Percentiles rank a stretch among this genome's conserved stretches.
These are phyloP conservation scores for Magnusiomyces suaveolens DNA, from an alignment of 1,139 yeast species.

Conservation along the genomic window DNA sequence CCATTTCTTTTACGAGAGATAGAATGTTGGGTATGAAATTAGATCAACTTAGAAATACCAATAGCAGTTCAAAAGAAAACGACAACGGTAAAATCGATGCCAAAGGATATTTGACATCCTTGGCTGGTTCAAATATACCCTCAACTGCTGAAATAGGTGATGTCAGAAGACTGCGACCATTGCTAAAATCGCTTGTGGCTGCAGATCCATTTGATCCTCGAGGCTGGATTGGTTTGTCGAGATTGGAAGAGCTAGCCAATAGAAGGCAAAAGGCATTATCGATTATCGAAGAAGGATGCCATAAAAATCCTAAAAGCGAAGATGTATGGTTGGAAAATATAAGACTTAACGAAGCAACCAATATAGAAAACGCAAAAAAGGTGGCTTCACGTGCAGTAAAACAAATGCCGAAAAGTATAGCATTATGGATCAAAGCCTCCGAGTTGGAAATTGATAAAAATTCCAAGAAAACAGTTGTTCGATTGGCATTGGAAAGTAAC, in stretches of 20 bases:
- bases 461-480: slow-evolving; percentile 47
- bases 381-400: slow-evolving; percentile 60
- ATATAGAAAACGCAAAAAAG: slow-evolving; percentile 33
- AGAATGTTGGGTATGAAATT: slow-evolving; percentile 42
- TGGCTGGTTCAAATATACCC: slow-evolving; percentile 21
- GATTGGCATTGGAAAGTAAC: slow-evolving; percentile 64
- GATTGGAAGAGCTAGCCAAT: slow-evolving; percentile 61
- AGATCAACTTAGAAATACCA: slow-evolving; percentile 29
- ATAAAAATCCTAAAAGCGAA: slow-evolving; percentile 53
- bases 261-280: slow-evolving; percentile 49
- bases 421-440: slow-evolving; percentile 64
- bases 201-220: slow-evolving; percentile 65
- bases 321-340: slow-evolving; percentile 79
- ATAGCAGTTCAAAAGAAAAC: slow-evolving; percentile 15
- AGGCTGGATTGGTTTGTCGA: slow-evolving; percentile 84
- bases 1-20: slow-evolving; percentile 47
- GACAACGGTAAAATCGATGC: slow-evolving; percentile 26
- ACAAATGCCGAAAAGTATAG: slow-evolving; percentile 45
- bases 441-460: slow-evolving; percentile 51
- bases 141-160: slow-evolving; percentile 39
- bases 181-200: slow-evolving; percentile 59
- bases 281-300: slow-evolving; percentile 65
- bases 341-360: slow-evolving; percentile 47
- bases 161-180: slow-evolving; percentile 45
- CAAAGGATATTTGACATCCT: slow-evolving; percentile 35